Conservation (phyloP, 2,329 filamentous ascomycete genomes). For the Chaetomium olivaceum region DNA sequence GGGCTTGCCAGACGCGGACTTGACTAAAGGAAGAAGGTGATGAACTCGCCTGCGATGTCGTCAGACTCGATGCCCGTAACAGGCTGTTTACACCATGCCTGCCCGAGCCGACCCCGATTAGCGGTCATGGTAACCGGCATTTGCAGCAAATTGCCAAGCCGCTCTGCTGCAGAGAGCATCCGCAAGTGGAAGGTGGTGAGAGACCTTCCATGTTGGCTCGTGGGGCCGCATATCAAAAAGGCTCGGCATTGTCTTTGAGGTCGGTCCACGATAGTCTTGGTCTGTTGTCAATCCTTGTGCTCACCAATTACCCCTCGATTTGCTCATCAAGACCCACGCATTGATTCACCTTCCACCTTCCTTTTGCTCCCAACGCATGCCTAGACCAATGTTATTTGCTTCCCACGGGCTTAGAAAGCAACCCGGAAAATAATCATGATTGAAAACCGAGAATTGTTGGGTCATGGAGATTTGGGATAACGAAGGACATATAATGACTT, state of each 20-base stretch:
- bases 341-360: not conserved
- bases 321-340: not conserved
- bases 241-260: not conserved
- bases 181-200: conserved; percentile 10
- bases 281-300: not conserved
- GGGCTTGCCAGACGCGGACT: not conserved
- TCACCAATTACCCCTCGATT: not conserved
- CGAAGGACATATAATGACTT: no score
- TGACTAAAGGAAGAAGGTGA: not conserved
- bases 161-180: conserved; percentile 9
- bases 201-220: not conserved
- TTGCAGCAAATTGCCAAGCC: conserved; percentile 14
- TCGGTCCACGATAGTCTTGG: not conserved
- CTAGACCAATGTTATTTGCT: not conserved
- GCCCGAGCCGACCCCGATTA: not conserved
- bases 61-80: conserved; percentile 7
- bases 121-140: not conserved
- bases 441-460: not conserved
- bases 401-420: not conserved
- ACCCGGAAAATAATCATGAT: not conserved
- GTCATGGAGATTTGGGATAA: no score
- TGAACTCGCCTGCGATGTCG: not conserved
- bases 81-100: not conserved
- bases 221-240: not conserved
- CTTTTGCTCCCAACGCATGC: not conserved